Conservation (phyloP, 1,284 basidiomycete species). For the Puccinia hordei region DNA sequence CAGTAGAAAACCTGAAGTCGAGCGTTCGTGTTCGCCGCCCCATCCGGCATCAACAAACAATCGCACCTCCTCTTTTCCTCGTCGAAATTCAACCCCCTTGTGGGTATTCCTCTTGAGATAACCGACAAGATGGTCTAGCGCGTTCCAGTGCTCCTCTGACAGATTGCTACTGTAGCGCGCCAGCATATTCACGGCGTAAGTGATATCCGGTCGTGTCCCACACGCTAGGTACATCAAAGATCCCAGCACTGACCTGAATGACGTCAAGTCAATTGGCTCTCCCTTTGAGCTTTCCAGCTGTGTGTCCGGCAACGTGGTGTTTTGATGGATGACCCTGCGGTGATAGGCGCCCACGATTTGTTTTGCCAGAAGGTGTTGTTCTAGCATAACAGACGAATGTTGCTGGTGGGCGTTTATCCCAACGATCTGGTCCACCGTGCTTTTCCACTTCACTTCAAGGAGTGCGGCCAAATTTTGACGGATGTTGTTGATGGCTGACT, state of each 20-base stretch:
- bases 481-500: neutral
- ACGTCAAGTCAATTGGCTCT: neutral
- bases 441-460: constrained; percentile 18
- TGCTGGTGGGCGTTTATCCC: constrained; percentile 3
- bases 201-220: too few relatives aligned
- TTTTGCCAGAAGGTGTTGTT: neutral
- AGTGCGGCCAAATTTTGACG: neutral
- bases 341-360: neutral
- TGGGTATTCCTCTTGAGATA: neutral
- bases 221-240: too few relatives aligned
- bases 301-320: neutral
- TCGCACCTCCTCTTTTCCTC: neutral
- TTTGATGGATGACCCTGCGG: neutral
- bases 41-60: neutral
- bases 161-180: neutral
- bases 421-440: constrained; percentile 1
- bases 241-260: neutral
- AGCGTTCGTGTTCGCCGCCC: constrained; percentile 8
- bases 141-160: neutral
- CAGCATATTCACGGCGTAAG: neutral
- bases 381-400: neutral
- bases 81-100: neutral
- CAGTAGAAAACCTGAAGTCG: neutral
- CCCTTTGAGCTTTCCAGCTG: neutral
- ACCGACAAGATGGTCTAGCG: constrained; percentile 8